A percentile compares a stretch with the other conserved stretches of the same genome.
These are phyloP conservation scores for Nemania abortiva DNA, from an alignment of 2,329 filamentous ascomycete species.

Conservation along the genomic window DNA sequence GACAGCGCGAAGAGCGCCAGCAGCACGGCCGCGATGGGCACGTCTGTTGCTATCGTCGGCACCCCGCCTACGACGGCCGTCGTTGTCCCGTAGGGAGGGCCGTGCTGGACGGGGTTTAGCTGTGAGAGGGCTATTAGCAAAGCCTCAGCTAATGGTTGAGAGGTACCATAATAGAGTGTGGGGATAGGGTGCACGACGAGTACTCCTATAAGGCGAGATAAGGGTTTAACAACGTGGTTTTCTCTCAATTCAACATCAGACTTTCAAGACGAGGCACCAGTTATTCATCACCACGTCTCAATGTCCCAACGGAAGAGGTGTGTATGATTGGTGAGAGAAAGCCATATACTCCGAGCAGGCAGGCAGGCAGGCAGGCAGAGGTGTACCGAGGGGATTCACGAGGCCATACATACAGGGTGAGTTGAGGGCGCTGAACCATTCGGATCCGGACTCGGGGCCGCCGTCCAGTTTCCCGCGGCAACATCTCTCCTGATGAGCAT, in stretches of 20 bases:
- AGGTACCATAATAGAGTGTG: too few relatives aligned
- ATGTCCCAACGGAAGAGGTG: background rate
- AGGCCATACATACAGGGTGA: conserved; percentile 26
- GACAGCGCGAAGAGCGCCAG: conserved; percentile 45
- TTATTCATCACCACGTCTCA: background rate
- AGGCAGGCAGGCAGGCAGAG: background rate
- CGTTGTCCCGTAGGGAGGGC: conserved; percentile 40
- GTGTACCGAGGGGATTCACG: background rate
- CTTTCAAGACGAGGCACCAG: background rate
- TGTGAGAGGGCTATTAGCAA: conserved; percentile 19
- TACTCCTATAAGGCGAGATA: background rate
- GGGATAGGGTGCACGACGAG: background rate
- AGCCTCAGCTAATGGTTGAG: background rate
- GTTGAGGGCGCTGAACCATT: conserved; percentile 5
- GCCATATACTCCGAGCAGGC: background rate
- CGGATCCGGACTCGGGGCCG: conserved; percentile 24
- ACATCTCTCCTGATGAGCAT: conserved; percentile 29
- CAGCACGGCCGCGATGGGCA: conserved; percentile 43
- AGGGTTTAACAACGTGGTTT: background rate
- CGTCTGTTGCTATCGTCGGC: conserved; percentile 41
- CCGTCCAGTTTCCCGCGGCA: conserved; percentile 35
- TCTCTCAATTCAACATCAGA: too few relatives aligned
- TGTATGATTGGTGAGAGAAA: background rate
- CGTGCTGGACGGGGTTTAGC: conserved; percentile 20
- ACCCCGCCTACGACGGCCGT: conserved; percentile 46